These are phyloP conservation scores for Silybum marianum DNA, from an alignment of 129 eudicot species.

Conservation along the genomic window DNA sequence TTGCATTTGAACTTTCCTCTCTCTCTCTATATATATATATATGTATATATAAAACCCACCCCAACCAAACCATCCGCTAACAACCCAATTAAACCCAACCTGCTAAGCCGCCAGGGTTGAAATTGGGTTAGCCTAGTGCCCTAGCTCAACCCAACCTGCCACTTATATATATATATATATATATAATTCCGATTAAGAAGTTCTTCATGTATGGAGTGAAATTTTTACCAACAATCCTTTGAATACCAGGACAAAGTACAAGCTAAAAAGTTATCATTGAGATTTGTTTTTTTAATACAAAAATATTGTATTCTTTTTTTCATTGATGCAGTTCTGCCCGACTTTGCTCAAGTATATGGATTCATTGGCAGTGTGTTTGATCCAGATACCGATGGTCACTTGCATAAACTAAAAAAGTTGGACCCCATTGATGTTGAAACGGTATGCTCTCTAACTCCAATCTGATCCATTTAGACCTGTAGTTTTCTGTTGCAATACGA, in stretches of 20 bases:
- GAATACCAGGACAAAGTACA: not conserved
- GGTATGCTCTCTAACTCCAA: conserved; percentile 39
- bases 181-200: too few species aligned
- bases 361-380: conserved; percentile 95
- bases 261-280: not conserved
- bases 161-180: too few species aligned
- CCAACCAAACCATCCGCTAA: too few species aligned
- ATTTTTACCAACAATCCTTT: not conserved
- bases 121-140: too few species aligned
- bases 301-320: not conserved
- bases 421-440: conserved; percentile 98
- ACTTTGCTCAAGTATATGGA: conserved; percentile 89
- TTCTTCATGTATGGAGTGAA: not conserved
- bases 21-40: too few species aligned
- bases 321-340: conserved; percentile 82
- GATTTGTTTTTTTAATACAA: not conserved
- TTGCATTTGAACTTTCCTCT: too few species aligned
- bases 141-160: too few species aligned
- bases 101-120: too few species aligned
- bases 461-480: not conserved
- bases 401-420: conserved; percentile 81
- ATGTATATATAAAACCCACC: too few species aligned
- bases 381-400: conserved; percentile 68
- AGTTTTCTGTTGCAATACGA: not conserved
- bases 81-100: too few species aligned